A percentile compares a stretch with the other conserved stretches of the same genome.
Evolutionary conservation across 441 rosid species (phyloP).

Genomic region (Hura crepitans): DNA sequence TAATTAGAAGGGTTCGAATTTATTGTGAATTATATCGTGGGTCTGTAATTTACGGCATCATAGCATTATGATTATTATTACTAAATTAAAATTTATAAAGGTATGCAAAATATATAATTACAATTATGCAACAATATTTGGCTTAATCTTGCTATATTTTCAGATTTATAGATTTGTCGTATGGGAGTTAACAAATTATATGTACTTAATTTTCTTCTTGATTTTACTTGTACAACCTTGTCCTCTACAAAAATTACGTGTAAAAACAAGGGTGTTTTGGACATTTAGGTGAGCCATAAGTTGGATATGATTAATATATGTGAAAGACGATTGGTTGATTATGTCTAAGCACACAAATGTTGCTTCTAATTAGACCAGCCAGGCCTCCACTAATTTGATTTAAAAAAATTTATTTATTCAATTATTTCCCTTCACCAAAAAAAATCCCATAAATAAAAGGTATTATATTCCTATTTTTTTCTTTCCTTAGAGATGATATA

Average conservation of each 20-base stretch:
- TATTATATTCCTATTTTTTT: too few relatives aligned
- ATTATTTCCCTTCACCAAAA: too few relatives aligned
- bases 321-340: constrained; percentile 36
- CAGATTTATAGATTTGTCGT: too few relatives aligned
- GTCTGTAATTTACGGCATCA: too few relatives aligned
- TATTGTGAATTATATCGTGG: constrained; percentile 25
- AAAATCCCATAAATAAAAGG: too few relatives aligned
- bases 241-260: background rate
- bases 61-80: too few relatives aligned
- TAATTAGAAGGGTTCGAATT: constrained; percentile 26
- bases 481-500: too few relatives aligned
- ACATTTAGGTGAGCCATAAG: background rate
- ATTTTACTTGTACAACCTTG: background rate
- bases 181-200: too few relatives aligned
- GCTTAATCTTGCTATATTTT: too few relatives aligned
- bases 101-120: background rate
- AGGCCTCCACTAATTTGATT: constrained; percentile 44
- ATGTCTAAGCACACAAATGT: constrained; percentile 32
- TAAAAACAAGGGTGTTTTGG: background rate
- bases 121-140: background rate
- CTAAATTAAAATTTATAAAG: too few relatives aligned
- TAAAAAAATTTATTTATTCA: background rate
- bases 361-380: constrained; percentile 52
- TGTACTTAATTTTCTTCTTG: too few relatives aligned
- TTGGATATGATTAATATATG: background rate